Base-by-base conservation (phyloP, 2,329 filamentous ascomycete species). In the Chaetomiaceae sp. region DNA sequence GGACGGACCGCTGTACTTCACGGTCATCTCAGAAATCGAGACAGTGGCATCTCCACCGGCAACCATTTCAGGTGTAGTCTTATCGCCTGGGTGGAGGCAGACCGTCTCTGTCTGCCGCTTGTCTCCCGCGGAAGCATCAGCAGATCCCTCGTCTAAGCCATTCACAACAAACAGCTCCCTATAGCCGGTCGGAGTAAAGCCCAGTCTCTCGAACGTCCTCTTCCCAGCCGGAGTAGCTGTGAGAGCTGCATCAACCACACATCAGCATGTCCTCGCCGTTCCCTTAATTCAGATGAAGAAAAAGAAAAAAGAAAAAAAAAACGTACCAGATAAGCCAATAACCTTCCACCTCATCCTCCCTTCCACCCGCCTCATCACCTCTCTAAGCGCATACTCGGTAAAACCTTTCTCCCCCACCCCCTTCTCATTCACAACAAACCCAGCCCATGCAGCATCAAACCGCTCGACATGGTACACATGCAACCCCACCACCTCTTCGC, bases 391-490 rank as follows among this genome's bases (percentile, higher is more conserved):
- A 30, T 54, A 44, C 42, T 60, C 58, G 1, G 61, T 57, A 45
- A 67, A 67, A 11, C 61, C 33, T 34, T 58, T 23, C 13, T 33
- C n/a, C 14, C 34, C 6, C 18, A 27, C 7, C 8, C 33, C 16
- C 13, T 10, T 4, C 1, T 9, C 20, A 13, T 7, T 21, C n/a
- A 4, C 3, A 5, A 3, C 11, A 14, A 23, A 21, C 10, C 16
- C 29, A 4, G 9, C 10, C 20, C 5, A 27, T n/a, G n/a, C n/a
- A 20, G 29, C 52, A 55, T 6, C 44, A 30, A 65, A 65, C 13
- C 62, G 59, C 55, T 71, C 68, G 52, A 71, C 59, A 48, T 71
- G 68, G 56, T 69, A 71, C 5, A 71, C 60, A 58, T 71, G 68
- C 43, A 71, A 46, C 4, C 68, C 68, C 7, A 69, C 61, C 29